phyloP scores from a whole-genome alignment of 2,329 filamentous ascomycete genomes.

The Cadophora gregata region DNA sequence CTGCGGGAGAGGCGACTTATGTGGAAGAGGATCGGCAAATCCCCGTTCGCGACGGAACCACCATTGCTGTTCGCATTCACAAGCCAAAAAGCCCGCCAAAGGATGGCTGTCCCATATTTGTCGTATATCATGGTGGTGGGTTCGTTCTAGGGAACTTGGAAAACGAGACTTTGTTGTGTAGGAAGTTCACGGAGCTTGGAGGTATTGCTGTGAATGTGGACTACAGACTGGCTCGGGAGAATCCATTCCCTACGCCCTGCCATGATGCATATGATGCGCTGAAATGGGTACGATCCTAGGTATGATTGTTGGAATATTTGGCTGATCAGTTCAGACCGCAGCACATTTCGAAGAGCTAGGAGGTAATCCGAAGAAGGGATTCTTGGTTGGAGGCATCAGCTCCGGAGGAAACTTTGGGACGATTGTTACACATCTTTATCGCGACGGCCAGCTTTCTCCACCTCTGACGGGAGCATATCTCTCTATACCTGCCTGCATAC shows the following conservation, averaged over 20 bases:
- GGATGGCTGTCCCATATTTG: conserved; percentile 43
- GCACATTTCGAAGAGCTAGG: conserved; percentile 48
- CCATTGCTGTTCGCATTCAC: conserved; percentile 36
- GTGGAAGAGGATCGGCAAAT: conserved; percentile 37
- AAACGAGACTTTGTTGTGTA: conserved; percentile 45
- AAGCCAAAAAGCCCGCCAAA: conserved; percentile 28
- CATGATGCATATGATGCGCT: conserved; percentile 54
- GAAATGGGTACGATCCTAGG: conserved; percentile 47
- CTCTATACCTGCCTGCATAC: conserved; percentile 47
- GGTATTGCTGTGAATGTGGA: conserved; percentile 51
- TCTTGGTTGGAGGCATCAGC: conserved; percentile 56
- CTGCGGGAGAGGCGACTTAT: conserved; percentile 19
- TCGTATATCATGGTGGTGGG: conserved; percentile 47
- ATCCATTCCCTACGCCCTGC: conserved; percentile 52
- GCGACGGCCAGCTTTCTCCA: conserved; percentile 49
- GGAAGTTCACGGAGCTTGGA: conserved; percentile 44
- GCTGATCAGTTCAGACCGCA: conserved; percentile 35
- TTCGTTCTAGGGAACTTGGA: conserved; percentile 46
- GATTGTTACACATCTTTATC: conserved; percentile 48
- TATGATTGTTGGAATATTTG: background rate
- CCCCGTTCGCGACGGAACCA: conserved; percentile 35
- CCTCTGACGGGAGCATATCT: conserved; percentile 55
- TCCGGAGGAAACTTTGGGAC: conserved; percentile 52
- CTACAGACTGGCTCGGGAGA: conserved; percentile 54
- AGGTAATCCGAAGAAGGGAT: conserved; percentile 51